Conservation (phyloP, 2,329 filamentous ascomycete genomes). For the Aspergillus sp. region DNA sequence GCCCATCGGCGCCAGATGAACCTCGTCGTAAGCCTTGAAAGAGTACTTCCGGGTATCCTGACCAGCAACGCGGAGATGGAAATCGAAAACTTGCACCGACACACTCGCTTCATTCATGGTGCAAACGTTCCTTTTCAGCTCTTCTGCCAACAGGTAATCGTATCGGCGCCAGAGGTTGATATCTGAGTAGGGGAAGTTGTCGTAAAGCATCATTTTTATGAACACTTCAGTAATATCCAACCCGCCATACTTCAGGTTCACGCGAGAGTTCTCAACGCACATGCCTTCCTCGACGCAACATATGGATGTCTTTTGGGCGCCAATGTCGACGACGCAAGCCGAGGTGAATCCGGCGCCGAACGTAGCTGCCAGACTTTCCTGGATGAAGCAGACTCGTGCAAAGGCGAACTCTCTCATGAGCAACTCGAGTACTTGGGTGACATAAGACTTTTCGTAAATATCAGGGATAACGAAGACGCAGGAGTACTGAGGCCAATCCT, state of each 20-base stretch:
- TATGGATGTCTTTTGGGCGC: constrained; percentile 95
- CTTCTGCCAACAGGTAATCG: constrained; percentile 90
- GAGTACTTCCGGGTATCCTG: constrained; percentile 89
- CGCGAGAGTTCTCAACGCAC: constrained; percentile 87
- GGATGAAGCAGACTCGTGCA: constrained; percentile 85
- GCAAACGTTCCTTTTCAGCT: constrained; percentile 90
- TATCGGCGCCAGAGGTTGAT: constrained; percentile 89
- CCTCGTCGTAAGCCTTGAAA: constrained; percentile 97
- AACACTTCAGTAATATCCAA: constrained; percentile 92
- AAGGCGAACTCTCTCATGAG: constrained; percentile 90
- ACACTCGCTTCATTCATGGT: constrained; percentile 89
- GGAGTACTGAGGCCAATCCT: constrained; percentile 85
- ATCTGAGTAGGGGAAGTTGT: constrained; percentile 92
- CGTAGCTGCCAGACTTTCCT: constrained; percentile 91
- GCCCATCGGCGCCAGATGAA: constrained; percentile 92
- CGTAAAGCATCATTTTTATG: constrained; percentile 95
- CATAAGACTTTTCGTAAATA: constrained; percentile 91
- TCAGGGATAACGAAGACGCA: constrained; percentile 98
- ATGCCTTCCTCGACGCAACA: constrained; percentile 97
- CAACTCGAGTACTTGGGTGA: constrained; percentile 80
- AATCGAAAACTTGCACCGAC: constrained; percentile 83
- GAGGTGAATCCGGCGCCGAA: constrained; percentile 95
- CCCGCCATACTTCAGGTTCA: constrained; percentile 94
- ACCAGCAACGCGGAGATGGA: constrained; percentile 84
- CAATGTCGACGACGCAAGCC: constrained; percentile 92